These are phyloP conservation scores for Hymenoscyphus salicellus DNA, from an alignment of 2,329 filamentous ascomycete genomes.

Conservation along the genomic window DNA sequence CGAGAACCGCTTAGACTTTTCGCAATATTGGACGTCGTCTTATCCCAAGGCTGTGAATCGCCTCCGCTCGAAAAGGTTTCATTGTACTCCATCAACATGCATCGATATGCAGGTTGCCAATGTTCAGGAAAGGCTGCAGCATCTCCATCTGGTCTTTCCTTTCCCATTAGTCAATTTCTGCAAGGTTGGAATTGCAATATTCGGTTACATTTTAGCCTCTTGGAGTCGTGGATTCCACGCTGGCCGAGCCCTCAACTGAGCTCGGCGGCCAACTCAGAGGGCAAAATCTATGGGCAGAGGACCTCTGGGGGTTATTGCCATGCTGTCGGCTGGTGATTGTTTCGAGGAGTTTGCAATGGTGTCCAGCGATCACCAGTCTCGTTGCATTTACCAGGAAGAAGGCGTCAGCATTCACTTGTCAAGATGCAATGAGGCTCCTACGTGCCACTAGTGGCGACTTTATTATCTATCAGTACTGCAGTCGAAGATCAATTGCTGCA, in stretches of 20 bases:
- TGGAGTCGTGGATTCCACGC: neutral
- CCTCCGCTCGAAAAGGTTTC: neutral
- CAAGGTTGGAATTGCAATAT: neutral
- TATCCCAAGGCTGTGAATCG: neutral
- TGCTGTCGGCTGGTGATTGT: neutral
- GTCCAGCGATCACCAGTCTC: neutral
- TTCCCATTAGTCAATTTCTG: neutral
- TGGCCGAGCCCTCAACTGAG: neutral
- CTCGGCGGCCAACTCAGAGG: neutral
- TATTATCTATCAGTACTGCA: neutral
- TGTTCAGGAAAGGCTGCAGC: neutral
- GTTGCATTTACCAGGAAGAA: neutral
- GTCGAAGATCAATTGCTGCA: neutral
- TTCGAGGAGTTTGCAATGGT: neutral
- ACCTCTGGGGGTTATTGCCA: neutral
- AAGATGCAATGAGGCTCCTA: neutral
- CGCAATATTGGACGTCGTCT: neutral
- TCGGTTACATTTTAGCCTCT: neutral
- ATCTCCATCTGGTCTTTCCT: conserved; percentile 1
- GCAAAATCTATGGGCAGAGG: neutral
- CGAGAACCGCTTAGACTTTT: neutral
- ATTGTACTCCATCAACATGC: neutral
- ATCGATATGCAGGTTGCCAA: conserved; percentile 1
- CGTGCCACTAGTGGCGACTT: neutral
- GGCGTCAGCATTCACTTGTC: neutral